Conservation (phyloP, 2,329 filamentous ascomycete species). For the Aspergillus sp. region DNA sequence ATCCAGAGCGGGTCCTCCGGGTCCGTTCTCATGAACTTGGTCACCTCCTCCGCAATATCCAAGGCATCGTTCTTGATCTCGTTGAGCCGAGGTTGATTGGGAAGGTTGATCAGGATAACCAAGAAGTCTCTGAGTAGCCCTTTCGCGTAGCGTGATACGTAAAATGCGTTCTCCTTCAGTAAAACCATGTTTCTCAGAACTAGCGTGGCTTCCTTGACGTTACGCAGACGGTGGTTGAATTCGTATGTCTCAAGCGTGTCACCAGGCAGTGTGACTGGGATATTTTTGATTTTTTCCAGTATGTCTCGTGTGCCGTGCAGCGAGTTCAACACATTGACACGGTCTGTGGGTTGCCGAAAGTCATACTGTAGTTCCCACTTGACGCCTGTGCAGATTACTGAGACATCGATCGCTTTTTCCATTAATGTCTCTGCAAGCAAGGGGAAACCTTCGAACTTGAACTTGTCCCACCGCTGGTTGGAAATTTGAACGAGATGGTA, state of each 20-base stretch:
- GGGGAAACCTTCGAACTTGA: slow-evolving; percentile 88
- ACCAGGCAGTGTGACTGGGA: slow-evolving; percentile 60
- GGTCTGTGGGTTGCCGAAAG: slow-evolving; percentile 49
- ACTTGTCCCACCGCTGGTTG: slow-evolving; percentile 91
- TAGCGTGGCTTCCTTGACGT: slow-evolving; percentile 81
- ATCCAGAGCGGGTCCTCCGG: slow-evolving; percentile 76
- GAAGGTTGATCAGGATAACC: slow-evolving; percentile 77
- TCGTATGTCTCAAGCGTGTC: slow-evolving; percentile 70
- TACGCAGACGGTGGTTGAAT: slow-evolving; percentile 68
- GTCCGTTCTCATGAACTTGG: slow-evolving; percentile 73
- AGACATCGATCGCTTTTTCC: slow-evolving; percentile 77
- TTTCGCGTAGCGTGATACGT: slow-evolving; percentile 68
- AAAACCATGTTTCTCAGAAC: slow-evolving; percentile 97
- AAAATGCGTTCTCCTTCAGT: slow-evolving; percentile 80
- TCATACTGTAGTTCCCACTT: slow-evolving; percentile 79
- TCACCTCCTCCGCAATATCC: slow-evolving; percentile 88
- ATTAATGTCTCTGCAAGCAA: slow-evolving; percentile 84
- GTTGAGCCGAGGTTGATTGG: slow-evolving; percentile 65
- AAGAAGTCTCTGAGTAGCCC: slow-evolving; percentile 74
- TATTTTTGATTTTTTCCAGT: slow-evolving; percentile 66
- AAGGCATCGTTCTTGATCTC: slow-evolving; percentile 90
- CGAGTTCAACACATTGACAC: slow-evolving; percentile 62
- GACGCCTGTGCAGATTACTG: slow-evolving; percentile 76
- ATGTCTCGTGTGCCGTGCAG: slow-evolving; percentile 68
- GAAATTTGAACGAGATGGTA: slow-evolving; percentile 96